Percentiles rank a stretch among this genome's conserved stretches.
These are phyloP conservation scores for Hyaloscypha bicolor DNA, from an alignment of 495 filamentous ascomycete species.

Conservation along the genomic window DNA sequence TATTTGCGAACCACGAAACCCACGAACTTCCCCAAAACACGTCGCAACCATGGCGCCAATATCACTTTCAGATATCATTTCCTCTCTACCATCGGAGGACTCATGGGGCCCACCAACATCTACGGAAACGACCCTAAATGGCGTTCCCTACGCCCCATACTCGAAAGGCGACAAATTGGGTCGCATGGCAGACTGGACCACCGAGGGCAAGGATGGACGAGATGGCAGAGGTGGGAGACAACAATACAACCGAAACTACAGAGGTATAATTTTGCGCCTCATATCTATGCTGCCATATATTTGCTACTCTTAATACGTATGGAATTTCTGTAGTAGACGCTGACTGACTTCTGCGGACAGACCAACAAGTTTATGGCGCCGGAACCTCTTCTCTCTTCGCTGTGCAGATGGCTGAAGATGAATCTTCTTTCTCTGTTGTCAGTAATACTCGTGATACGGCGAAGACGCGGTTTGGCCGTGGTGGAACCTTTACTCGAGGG, in stretches of 20 bases:
- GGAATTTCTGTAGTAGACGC: conserved; percentile 5
- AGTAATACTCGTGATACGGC: conserved; percentile 85
- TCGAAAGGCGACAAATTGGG: conserved; percentile 98
- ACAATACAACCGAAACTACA: conserved; percentile 88
- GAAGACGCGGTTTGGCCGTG: conserved; percentile 86
- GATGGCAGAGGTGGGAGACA: conserved; percentile 77
- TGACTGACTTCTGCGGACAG: conserved; percentile 46
- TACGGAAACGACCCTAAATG: conserved; percentile 82
- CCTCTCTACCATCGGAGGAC: conserved; percentile 56
- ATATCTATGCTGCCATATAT: conserved; percentile 23
- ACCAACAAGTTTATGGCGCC: conserved; percentile 96
- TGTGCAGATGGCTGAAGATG: conserved; percentile 88
- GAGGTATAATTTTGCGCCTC: conserved; percentile 60
- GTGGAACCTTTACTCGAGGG: conserved; percentile 84
- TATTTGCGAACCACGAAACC: conserved; percentile 3
- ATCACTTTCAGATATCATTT: conserved; percentile 56
- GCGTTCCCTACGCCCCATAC: conserved; percentile 95
- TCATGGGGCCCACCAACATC: conserved; percentile 89
- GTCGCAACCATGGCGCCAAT: conserved; percentile 34
- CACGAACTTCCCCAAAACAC: conserved; percentile 15
- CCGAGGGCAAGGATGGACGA: conserved; percentile 83
- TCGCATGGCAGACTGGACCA: conserved; percentile 98
- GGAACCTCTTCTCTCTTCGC: conserved; percentile 85
- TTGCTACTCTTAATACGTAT: not conserved
- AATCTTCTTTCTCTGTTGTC: conserved; percentile 96